Evolutionary conservation across 1,139 yeast genomes (phyloP).

Genomic region (Suhomyces chickasaworum): DNA sequence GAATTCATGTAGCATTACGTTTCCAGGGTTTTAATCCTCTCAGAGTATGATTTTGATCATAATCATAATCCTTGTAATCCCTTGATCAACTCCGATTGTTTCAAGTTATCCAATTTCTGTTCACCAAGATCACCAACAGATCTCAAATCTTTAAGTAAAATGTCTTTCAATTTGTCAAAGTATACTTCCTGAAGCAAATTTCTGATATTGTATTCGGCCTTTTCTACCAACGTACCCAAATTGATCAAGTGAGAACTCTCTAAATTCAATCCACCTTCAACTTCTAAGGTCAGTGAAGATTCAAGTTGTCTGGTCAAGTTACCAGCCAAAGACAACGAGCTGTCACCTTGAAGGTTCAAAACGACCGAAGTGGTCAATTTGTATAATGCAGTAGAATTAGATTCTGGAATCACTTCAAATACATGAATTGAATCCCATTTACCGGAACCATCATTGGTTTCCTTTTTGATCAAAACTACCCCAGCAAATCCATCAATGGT

Average conservation of each 20-base stretch:
- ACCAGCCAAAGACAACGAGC: conserved; percentile 67
- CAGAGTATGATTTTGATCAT: too few species aligned
- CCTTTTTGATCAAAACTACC: conserved; percentile 81
- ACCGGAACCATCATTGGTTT: conserved; percentile 55
- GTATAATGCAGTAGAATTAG: conserved; percentile 55
- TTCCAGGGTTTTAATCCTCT: too few species aligned
- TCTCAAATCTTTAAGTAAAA: conserved; percentile 68
- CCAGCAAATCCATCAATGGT: conserved; percentile 74
- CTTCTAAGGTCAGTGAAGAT: conserved; percentile 45
- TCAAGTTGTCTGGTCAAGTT: conserved; percentile 81
- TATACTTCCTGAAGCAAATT: conserved; percentile 89
- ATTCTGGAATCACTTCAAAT: conserved; percentile 65
- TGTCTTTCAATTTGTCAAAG: conserved; percentile 91
- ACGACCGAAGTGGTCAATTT: conserved; percentile 87
- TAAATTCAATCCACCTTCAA: conserved; percentile 38
- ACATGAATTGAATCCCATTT: conserved; percentile 95
- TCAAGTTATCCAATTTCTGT: conserved; percentile 41
- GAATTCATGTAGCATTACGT: background rate
- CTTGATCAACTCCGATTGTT: conserved; percentile 53
- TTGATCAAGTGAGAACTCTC: conserved; percentile 77
- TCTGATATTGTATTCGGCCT: conserved; percentile 83
- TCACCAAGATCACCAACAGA: conserved; percentile 47
- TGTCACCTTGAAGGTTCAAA: conserved; percentile 55
- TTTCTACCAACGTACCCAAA: conserved; percentile 84
- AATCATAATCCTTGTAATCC: conserved; percentile 40